Conservation (phyloP, 106 monocot genomes). For the Allium cepa region DNA sequence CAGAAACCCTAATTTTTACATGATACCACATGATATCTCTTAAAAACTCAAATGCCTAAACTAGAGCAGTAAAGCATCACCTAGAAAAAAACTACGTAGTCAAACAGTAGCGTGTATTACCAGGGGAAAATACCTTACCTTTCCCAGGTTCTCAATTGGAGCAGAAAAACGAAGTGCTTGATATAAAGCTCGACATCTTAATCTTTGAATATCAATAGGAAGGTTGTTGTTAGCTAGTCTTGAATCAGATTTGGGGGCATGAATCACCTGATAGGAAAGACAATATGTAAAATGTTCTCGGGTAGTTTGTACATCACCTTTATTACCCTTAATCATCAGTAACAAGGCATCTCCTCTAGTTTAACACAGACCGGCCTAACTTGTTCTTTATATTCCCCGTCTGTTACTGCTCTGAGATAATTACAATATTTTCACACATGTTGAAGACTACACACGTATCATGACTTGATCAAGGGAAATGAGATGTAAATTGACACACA, state of each 20-base stretch:
- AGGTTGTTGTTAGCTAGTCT: slow-evolving; percentile 90
- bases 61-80: neutral
- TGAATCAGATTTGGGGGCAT: slow-evolving; percentile 94
- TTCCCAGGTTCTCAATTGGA: slow-evolving; percentile 80
- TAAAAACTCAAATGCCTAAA: slow-evolving; percentile 19
- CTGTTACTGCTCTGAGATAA: too few species aligned
- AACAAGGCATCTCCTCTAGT: too few species aligned
- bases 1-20: slow-evolving; percentile 80
- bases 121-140: slow-evolving; percentile 30
- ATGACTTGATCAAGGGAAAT: too few species aligned
- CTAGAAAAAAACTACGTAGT: too few species aligned
- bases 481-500: too few species aligned
- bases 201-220: slow-evolving; percentile 76
- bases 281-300: neutral
- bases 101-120: neutral
- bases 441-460: too few species aligned
- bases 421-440: too few species aligned
- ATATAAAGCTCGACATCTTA: slow-evolving; percentile 66
- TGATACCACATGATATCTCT: slow-evolving; percentile 40
- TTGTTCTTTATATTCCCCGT: too few species aligned
- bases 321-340: too few species aligned
- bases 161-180: slow-evolving; percentile 74
- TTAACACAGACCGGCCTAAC: too few species aligned
- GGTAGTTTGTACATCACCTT: too few species aligned
- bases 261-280: slow-evolving; percentile 58